Evolutionary conservation across 305 asterid genomes (phyloP), one percentile per base, ranked within the genome.

Genomic region (Rubia tinctorum): DNA sequence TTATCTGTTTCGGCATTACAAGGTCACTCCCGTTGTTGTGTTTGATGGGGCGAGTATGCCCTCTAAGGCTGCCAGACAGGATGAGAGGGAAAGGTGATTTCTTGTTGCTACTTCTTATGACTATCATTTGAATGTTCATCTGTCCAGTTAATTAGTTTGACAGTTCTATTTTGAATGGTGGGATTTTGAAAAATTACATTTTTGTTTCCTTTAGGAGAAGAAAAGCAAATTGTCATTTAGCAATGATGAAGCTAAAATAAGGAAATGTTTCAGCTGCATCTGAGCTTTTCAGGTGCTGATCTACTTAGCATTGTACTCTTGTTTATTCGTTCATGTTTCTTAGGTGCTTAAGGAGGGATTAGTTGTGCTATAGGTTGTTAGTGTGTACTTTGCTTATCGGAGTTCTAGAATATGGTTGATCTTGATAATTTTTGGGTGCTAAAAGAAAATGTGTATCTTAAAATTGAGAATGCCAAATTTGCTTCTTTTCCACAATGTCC

Each of bases 41-140:
- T 88, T 89, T 15, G 93, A 91, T 73, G 95, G 97, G 22, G 95
- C 93, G 47, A 88, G 64, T 69, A 81, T 83, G 68, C 91, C 95
- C 2, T 85, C 86, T 69, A 91, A 91, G 83, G 81, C 91, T 7
- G 74, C 82, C 2, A 91, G 93, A 20, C 89, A 87, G 78, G 90
- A 86, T 22, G 93, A 87, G 75, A 87, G 93, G 81, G 80, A 91
- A 88, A 91, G 87, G 95, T 85, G 84, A 4, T 23, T 18, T 22
- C 39, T 70, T 53, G 61, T 73, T 43, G 73, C 59, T 4, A 34
- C 27, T 22, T 15, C 43, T n/a, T 61, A 65, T 58, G 25, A 43
- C 47, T n/a, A 18, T 66, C 70, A 42, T 67, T 44, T 43, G 56
- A 67, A 23, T 43, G 25, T 43, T 63, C 20, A 9, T 13, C 20